phyloP scores from a whole-genome alignment of 2,329 filamentous ascomycete species.

The Sarocladium strictum region DNA sequence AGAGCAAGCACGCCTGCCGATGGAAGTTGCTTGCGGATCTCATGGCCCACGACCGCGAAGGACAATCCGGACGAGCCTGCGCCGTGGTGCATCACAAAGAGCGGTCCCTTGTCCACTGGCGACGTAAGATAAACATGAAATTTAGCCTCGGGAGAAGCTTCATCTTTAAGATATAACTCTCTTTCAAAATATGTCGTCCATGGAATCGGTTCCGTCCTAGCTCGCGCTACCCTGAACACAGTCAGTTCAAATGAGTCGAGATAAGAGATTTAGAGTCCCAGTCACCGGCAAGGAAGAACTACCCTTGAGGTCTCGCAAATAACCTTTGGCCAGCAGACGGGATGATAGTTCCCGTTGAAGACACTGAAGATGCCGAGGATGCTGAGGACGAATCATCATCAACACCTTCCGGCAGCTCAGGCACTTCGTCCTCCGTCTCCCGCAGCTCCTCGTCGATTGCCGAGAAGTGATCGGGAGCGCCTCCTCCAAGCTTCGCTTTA shows the following conservation, averaged over 20 bases:
- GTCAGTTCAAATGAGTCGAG: constrained; percentile 6
- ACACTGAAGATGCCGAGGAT: constrained; percentile 63
- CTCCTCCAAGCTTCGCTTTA: constrained; percentile 62
- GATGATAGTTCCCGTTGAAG: constrained; percentile 86
- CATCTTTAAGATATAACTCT: constrained; percentile 66
- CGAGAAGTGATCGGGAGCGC: constrained; percentile 40
- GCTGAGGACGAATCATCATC: constrained; percentile 66
- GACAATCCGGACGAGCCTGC: constrained; percentile 90
- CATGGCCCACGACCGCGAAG: constrained; percentile 74
- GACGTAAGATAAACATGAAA: constrained; percentile 88
- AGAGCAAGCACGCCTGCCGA: constrained; percentile 76
- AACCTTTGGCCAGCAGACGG: constrained; percentile 68
- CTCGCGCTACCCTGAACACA: constrained; percentile 36
- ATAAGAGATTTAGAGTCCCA: not conserved
- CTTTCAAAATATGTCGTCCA: constrained; percentile 92
- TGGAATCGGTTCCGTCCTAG: constrained; percentile 59
- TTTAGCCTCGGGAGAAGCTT: constrained; percentile 41
- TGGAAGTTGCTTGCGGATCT: constrained; percentile 72
- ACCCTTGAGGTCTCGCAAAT: constrained; percentile 67
- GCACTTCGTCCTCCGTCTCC: constrained; percentile 37
- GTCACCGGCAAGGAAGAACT: constrained; percentile 23
- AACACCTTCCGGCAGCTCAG: constrained; percentile 37
- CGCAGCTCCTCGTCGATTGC: constrained; percentile 46
- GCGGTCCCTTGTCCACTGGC: constrained; percentile 65
- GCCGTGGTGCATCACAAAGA: constrained; percentile 93